A percentile compares a stretch with the other conserved stretches of the same genome.
Conservation (phyloP, 2,329 filamentous ascomycete species). For the Myriosclerotinia curreyana region DNA sequence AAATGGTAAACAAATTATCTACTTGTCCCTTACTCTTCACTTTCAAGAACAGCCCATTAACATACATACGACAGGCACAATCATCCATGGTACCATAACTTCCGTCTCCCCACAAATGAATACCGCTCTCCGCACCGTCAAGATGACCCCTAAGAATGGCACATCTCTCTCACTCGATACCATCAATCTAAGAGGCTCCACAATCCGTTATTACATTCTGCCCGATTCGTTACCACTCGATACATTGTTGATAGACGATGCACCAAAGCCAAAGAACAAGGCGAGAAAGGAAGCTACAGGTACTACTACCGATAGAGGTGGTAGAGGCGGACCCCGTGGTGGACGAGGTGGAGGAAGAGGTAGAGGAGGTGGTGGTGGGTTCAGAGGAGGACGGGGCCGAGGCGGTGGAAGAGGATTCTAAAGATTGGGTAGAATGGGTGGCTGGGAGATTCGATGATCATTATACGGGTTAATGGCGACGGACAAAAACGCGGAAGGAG, state of each 20-base stretch:
- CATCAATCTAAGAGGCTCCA: conserved; percentile 95
- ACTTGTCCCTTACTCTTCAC: not conserved
- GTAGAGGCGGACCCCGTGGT: conserved; percentile 45
- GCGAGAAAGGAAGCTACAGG: conserved; percentile 81
- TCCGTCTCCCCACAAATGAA: conserved; percentile 99
- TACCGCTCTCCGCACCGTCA: conserved; percentile 89
- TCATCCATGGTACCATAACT: conserved; percentile 94
- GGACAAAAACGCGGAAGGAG: not conserved
- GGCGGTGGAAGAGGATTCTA: conserved; percentile 43
- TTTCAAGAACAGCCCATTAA: not conserved
- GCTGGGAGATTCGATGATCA: conserved; percentile 13
- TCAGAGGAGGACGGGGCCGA: conserved; percentile 52
- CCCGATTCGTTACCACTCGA: conserved; percentile 94
- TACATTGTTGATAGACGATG: conserved; percentile 92
- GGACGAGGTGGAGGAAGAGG: conserved; percentile 52
- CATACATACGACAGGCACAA: conserved; percentile 65
- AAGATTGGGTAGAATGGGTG: conserved; percentile 3
- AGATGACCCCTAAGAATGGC: conserved; percentile 89
- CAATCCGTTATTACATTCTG: conserved; percentile 94
- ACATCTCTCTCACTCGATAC: conserved; percentile 86
- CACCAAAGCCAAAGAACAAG: conserved; percentile 99
- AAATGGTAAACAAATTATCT: conserved; percentile 64
- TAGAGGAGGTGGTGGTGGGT: conserved; percentile 48
- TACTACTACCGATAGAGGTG: conserved; percentile 45
- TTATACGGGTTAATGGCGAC: conserved; percentile 7